A percentile compares a stretch with the other conserved stretches of the same genome.
phyloP scores from a whole-genome alignment of 2,329 filamentous ascomycete genomes.

The Sporothrix brunneoviolacea region DNA sequence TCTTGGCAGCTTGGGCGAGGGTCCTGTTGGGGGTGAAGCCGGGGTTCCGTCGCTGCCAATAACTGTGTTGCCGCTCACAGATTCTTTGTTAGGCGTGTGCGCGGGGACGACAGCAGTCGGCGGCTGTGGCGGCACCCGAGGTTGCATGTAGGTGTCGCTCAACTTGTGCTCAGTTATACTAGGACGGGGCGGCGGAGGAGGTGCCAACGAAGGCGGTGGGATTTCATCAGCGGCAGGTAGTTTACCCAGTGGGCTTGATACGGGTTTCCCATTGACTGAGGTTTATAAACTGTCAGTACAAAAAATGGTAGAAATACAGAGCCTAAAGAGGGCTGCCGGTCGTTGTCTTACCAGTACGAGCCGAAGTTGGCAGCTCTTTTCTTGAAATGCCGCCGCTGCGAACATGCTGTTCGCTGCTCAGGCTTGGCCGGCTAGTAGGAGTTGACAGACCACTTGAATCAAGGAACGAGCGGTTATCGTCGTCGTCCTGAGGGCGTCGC shows the following conservation, averaged over 20 bases:
- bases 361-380: slow-evolving; percentile 52
- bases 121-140: slow-evolving; percentile 48
- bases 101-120: slow-evolving; percentile 39
- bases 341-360: slow-evolving; percentile 37
- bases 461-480: slow-evolving; percentile 39
- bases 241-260: slow-evolving; percentile 18
- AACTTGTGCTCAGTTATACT: slow-evolving; percentile 34
- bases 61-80: slow-evolving; percentile 29
- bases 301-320: neutral
- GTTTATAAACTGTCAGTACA: neutral
- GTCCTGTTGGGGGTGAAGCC: slow-evolving; percentile 36
- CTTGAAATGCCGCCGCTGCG: slow-evolving; percentile 48
- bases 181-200: slow-evolving; percentile 22
- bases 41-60: slow-evolving; percentile 31
- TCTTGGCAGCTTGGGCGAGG: slow-evolving; percentile 61
- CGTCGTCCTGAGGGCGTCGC: slow-evolving; percentile 45
- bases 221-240: slow-evolving; percentile 9
- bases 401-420: slow-evolving; percentile 36
- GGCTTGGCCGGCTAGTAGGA: slow-evolving; percentile 33
- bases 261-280: slow-evolving; percentile 32
- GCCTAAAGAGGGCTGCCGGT: neutral
- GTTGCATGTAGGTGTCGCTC: slow-evolving; percentile 51
- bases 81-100: slow-evolving; percentile 39
- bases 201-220: slow-evolving; percentile 9
- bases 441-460: slow-evolving; percentile 28